A percentile compares a stretch with the other conserved stretches of the same genome.
These are phyloP conservation scores for Claviceps africana DNA, from an alignment of 2,329 filamentous ascomycete species.

Conservation along the genomic window DNA sequence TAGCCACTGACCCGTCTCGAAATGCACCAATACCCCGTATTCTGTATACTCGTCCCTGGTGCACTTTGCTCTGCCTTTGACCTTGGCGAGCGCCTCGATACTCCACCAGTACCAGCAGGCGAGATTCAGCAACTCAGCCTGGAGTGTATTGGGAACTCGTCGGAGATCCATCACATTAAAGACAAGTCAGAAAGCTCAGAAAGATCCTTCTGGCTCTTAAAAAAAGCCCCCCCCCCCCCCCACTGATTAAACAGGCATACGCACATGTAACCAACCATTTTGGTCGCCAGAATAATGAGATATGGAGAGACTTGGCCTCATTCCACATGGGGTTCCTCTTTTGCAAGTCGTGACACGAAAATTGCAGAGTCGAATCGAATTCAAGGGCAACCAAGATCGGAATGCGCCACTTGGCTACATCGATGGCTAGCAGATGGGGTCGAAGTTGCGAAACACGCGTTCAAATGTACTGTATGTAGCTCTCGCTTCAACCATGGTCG, in stretches of 20 bases:
- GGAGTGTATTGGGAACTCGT: neutral
- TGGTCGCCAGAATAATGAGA: constrained; percentile 11
- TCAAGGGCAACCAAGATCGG: too few species aligned
- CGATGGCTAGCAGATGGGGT: too few species aligned
- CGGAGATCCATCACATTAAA: neutral
- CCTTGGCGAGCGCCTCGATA: neutral
- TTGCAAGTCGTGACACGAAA: too few species aligned
- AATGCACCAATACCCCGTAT: constrained; percentile 8
- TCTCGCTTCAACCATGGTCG: neutral
- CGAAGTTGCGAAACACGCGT: too few species aligned
- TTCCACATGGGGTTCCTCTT: too few species aligned
- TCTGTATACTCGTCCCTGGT: constrained; percentile 16
- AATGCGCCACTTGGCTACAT: too few species aligned
- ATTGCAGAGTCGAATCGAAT: too few species aligned
- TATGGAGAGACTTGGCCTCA: too few species aligned
- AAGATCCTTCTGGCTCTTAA: neutral
- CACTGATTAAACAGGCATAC: too few species aligned
- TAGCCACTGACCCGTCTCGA: neutral
- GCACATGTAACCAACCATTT: constrained; percentile 10
- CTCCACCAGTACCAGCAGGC: neutral
- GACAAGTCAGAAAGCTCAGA: neutral
- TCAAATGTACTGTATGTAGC: too few species aligned
- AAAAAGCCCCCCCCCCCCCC: neutral
- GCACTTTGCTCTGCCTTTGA: neutral
- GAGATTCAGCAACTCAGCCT: neutral